Conservation (phyloP, 2,329 filamentous ascomycete species). For the Metarhizium humberi region DNA sequence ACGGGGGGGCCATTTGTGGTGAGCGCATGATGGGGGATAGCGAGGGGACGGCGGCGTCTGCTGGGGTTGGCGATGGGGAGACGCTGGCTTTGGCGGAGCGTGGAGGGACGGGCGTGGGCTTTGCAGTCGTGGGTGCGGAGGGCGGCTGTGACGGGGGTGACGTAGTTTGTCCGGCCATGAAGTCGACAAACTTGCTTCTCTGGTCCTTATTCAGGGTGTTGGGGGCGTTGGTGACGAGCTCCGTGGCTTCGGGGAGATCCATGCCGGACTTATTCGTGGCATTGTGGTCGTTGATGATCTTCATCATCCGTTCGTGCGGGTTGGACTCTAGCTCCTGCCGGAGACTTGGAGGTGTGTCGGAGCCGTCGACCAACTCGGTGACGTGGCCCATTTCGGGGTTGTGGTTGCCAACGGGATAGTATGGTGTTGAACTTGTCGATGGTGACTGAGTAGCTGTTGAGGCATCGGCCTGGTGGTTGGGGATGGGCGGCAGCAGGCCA, state of each 20-base stretch:
- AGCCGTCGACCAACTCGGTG: slow-evolving; percentile 50
- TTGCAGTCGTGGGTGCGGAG: slow-evolving; percentile 13
- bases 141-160: slow-evolving; percentile 8
- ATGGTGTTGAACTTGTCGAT: slow-evolving; percentile 19
- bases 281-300: slow-evolving; percentile 55
- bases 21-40: slow-evolving; percentile 42
- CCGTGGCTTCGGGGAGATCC: slow-evolving; percentile 41
- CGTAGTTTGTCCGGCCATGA: slow-evolving; percentile 42
- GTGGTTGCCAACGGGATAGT: slow-evolving; percentile 17
- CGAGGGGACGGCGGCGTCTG: slow-evolving; percentile 22
- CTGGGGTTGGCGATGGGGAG: slow-evolving; percentile 14
- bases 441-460: slow-evolving; percentile 16
- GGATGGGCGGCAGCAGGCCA: slow-evolving; percentile 46
- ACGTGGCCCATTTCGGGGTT: slow-evolving; percentile 44
- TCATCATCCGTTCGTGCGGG: slow-evolving; percentile 54
- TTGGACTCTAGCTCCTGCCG: slow-evolving; percentile 48
- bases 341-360: slow-evolving; percentile 40
- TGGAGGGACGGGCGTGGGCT: slow-evolving; percentile 12
- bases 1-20: slow-evolving; percentile 19
- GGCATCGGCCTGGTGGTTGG: slow-evolving; percentile 24
- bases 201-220: slow-evolving; percentile 48
- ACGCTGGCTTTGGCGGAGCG: slow-evolving; percentile 7
- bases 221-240: slow-evolving; percentile 44
- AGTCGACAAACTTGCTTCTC: slow-evolving; percentile 47
- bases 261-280: slow-evolving; percentile 38